Base-by-base conservation (phyloP, 139 green algal species). In the Yamagishiella unicocca region DNA sequence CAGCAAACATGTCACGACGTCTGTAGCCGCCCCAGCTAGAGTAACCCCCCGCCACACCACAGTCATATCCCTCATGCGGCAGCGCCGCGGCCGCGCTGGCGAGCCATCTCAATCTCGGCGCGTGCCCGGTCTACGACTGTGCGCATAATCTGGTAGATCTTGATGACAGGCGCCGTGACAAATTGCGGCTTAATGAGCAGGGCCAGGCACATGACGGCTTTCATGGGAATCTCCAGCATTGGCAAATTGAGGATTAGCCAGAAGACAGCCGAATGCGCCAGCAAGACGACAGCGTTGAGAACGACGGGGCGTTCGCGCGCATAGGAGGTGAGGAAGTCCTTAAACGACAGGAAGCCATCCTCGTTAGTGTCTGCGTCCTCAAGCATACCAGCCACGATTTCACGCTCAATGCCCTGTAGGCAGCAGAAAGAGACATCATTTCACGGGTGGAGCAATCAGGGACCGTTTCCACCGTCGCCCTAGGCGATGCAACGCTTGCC, bases 291-390 rank as follows among this genome's bases (percentile, higher is more conserved):
- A 46, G 71, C 61, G 66, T 87, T 87, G 35, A 87, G 82, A 10
- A 87, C 43, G 35, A 87, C 82, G 46, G 82, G 82, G 25, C 35
- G 33, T 24, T 87, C 82, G 35, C 67, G 67, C 2, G 82, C 82
- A 50, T 81, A 87, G 46, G 46, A 72, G 33, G 50, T 70, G 24
- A 87, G 82, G 67, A 87, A 87, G 82, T 87, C 82, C 46, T 80
- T 71, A 33, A 87, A 80, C 7, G 67, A 72, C 25, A 87, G 82
- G 66, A 87, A 87, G 66, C 82, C 82, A 50, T 87, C 82, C 67
- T 87, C 82, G 67, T 87, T 87, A 31, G 82, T 87, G 82, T 87
- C 82, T 1, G 82, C 82, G 82, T 87, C 82, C 68, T 87, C 82
- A 33, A 87, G 46, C 66, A 46, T 31, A 22, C 77, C 80, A 4